Conservation (phyloP, 2,329 filamentous ascomycete genomes). For the Sarocladium kiliense region DNA sequence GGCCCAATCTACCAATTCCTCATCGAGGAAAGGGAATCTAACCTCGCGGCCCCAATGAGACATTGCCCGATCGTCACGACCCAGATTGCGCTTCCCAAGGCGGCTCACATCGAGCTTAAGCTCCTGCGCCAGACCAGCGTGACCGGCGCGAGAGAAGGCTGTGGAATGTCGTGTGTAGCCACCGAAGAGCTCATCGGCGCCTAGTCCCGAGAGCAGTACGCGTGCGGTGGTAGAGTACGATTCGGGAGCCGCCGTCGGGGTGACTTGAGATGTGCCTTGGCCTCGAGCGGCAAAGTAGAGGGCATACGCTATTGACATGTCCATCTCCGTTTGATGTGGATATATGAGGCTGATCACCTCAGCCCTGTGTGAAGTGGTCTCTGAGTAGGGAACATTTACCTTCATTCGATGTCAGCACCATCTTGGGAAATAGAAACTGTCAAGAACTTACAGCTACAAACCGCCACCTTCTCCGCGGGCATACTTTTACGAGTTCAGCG, state of each 20-base stretch:
- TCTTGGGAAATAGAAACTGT: constrained; percentile 3
- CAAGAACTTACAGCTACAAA: constrained; percentile 61
- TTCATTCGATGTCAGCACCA: constrained; percentile 21
- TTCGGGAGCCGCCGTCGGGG: constrained; percentile 18
- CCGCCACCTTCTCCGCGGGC: constrained; percentile 69
- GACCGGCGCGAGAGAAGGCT: constrained; percentile 67
- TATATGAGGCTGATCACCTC: constrained; percentile 73
- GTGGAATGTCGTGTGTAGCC: constrained; percentile 82
- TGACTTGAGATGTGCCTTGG: constrained; percentile 41
- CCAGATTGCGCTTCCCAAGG: constrained; percentile 89
- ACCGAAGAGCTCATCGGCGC: constrained; percentile 93
- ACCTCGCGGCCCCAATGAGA: constrained; percentile 85
- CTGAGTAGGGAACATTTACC: constrained; percentile 76
- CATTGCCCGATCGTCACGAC: constrained; percentile 87
- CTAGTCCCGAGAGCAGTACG: constrained; percentile 85
- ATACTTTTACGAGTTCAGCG: constrained; percentile 65
- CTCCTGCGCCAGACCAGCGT: constrained; percentile 70
- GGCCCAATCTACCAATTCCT: constrained; percentile 77
- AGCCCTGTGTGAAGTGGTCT: constrained; percentile 63
- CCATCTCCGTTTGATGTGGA: constrained; percentile 98
- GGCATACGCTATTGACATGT: constrained; percentile 86
- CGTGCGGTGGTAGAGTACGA: constrained; percentile 66
- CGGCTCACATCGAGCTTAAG: constrained; percentile 79
- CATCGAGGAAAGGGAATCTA: constrained; percentile 87
- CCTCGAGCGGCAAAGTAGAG: constrained; percentile 93